Conservation (phyloP, 2,329 filamentous ascomycete species). For the Reticulascus tulasneorum region DNA sequence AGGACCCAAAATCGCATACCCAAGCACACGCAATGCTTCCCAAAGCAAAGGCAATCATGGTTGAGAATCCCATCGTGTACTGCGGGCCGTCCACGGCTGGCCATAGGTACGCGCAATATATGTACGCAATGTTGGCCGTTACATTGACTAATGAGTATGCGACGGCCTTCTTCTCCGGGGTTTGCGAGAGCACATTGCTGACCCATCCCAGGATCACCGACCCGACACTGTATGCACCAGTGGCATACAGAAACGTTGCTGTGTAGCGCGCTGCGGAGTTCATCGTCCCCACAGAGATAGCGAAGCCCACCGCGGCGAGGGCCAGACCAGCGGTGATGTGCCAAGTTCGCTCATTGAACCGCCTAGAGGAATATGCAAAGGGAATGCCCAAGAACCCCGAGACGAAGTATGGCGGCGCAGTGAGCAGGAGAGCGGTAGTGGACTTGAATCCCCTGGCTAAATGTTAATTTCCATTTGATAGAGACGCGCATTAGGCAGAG, state of each 20-base stretch:
- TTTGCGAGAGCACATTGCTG: conserved; percentile 69
- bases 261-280: conserved; percentile 8
- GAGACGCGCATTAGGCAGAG: neutral
- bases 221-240: conserved; percentile 6
- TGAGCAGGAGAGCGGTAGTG: conserved; percentile 30
- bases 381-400: conserved; percentile 19
- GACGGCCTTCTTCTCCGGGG: conserved; percentile 64
- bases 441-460: conserved; percentile 4
- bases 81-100: conserved; percentile 43
- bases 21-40: conserved; percentile 9
- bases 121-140: conserved; percentile 50
- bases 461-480: neutral
- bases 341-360: conserved; percentile 43
- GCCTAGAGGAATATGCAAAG: conserved; percentile 34
- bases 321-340: conserved; percentile 39
- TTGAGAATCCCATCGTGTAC: conserved; percentile 50
- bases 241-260: conserved; percentile 12
- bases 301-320: conserved; percentile 26
- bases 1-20: conserved; percentile 16
- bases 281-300: conserved; percentile 5
- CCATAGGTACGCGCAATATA: conserved; percentile 52
- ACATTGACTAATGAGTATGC: conserved; percentile 57
- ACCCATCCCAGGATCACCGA: conserved; percentile 61
- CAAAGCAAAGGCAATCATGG: conserved; percentile 56
- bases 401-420: conserved; percentile 16